Percentiles rank a stretch among this genome's conserved stretches.
Evolutionary conservation across 352 stramenopile species (phyloP).

Genomic region (Phytopythium delawarense): DNA sequence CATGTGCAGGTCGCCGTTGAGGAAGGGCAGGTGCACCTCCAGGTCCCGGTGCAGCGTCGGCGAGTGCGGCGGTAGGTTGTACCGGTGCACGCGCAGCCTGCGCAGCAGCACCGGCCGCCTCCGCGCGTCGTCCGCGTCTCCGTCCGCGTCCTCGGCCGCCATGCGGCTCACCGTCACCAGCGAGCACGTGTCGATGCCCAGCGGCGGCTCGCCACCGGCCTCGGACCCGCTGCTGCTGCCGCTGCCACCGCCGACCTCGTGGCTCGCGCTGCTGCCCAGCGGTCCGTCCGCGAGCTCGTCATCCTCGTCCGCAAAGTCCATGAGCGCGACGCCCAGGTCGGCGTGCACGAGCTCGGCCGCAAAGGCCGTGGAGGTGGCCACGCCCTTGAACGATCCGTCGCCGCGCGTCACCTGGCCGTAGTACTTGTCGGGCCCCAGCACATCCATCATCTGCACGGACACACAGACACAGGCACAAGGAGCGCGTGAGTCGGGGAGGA

Average conservation of each 20-base stretch:
- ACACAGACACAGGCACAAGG: not conserved
- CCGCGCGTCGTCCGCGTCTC: conserved; percentile 5
- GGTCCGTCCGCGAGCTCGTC: conserved; percentile 15
- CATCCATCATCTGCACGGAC: conserved; percentile 16
- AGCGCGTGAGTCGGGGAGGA: not conserved
- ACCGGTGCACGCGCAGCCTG: conserved; percentile 34
- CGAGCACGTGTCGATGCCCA: conserved; percentile 29
- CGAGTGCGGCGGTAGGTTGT: conserved; percentile 42
- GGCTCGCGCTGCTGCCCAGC: not conserved
- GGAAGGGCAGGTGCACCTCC: conserved; percentile 29
- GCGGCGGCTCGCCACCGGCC: conserved; percentile 7
- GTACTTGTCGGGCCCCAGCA: conserved; percentile 22
- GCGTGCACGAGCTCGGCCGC: conserved; percentile 31
- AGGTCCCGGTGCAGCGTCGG: conserved; percentile 32
- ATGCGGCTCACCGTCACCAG: conserved; percentile 21
- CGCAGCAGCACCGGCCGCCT: conserved; percentile 27
- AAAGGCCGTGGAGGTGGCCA: conserved; percentile 29
- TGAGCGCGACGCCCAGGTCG: conserved; percentile 33
- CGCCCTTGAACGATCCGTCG: conserved; percentile 37
- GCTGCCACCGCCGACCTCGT: not conserved
- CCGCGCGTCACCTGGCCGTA: conserved; percentile 36
- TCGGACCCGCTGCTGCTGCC: not conserved
- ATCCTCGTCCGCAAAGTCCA: conserved; percentile 47
- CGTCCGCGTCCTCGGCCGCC: conserved; percentile 15
- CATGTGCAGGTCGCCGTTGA: conserved; percentile 48